These are phyloP conservation scores for Hypoxylon subgilvum DNA, from an alignment of 495 filamentous ascomycete genomes.

Conservation along the genomic window DNA sequence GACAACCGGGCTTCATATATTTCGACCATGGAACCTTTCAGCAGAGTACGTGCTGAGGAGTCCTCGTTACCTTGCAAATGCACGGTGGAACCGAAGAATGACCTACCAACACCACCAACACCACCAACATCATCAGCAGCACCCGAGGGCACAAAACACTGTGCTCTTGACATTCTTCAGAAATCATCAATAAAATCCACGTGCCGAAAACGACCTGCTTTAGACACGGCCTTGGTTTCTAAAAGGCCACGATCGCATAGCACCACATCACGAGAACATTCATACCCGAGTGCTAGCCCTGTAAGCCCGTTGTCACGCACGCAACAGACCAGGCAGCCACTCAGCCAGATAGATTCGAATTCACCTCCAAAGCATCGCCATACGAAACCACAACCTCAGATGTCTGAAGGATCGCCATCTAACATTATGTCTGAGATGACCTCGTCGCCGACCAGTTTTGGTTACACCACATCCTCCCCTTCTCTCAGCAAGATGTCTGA, in stretches of 20 bases:
- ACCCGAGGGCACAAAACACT: background rate
- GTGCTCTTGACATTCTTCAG: background rate
- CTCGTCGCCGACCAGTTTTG: background rate
- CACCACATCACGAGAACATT: background rate
- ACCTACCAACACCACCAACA: background rate
- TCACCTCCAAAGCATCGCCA: background rate
- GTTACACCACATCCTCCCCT: background rate
- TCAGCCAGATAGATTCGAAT: constrained; percentile 33
- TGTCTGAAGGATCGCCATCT: background rate
- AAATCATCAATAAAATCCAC: background rate
- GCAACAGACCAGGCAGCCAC: constrained; percentile 22
- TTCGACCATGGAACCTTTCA: background rate
- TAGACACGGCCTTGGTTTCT: background rate
- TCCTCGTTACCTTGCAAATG: background rate
- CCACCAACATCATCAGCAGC: constrained; percentile 4
- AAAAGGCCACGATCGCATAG: constrained; percentile 22
- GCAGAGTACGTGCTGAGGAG: background rate
- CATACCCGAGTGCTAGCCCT: background rate
- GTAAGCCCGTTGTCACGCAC: background rate
- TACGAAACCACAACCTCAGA: background rate
- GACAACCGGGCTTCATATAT: background rate
- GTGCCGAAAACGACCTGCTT: constrained; percentile 16
- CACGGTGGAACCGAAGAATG: background rate
- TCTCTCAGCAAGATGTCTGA: background rate
- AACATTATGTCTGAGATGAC: background rate